Percentiles rank a stretch among this genome's conserved stretches.
Conservation (phyloP, 1,139 yeast genomes). For the Citeromyces hawaiiensis region DNA sequence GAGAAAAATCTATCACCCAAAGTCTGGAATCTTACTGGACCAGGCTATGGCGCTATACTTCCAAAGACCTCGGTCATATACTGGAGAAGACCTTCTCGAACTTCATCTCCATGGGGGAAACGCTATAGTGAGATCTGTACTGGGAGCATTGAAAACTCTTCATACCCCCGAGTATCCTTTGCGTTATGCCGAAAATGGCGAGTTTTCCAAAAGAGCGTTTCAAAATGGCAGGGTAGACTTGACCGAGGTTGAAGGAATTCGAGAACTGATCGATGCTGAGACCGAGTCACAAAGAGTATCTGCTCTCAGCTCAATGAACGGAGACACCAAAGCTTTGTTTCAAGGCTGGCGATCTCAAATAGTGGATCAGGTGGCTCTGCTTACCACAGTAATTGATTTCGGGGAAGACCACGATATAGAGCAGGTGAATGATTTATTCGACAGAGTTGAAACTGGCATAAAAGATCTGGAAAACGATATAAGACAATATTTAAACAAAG, state of each 20-base stretch:
- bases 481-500: constrained; percentile 30
- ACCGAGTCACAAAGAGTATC: constrained; percentile 79
- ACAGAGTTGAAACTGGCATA: constrained; percentile 32
- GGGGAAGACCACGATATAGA: constrained; percentile 90
- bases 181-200: constrained; percentile 86
- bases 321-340: constrained; percentile 44
- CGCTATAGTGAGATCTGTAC: constrained; percentile 64
- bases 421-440: constrained; percentile 33
- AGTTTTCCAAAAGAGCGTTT: constrained; percentile 69
- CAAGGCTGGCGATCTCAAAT: constrained; percentile 55
- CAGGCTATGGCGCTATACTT: constrained; percentile 65
- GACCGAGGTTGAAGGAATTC: constrained; percentile 82
- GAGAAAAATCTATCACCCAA: constrained; percentile 34
- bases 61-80: constrained; percentile 67
- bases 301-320: constrained; percentile 62
- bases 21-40: constrained; percentile 38
- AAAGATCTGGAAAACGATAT: constrained; percentile 29
- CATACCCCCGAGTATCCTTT: constrained; percentile 33
- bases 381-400: constrained; percentile 86
- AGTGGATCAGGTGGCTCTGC: constrained; percentile 52
- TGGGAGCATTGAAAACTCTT: constrained; percentile 43
- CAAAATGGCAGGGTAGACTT: constrained; percentile 31
- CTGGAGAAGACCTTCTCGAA: constrained; percentile 87
- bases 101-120: constrained; percentile 88
- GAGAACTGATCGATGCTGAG: constrained; percentile 87